Evolutionary conservation across 2,329 filamentous ascomycete genomes (phyloP).

Genomic region (Torrubiellomyces zombiae): DNA sequence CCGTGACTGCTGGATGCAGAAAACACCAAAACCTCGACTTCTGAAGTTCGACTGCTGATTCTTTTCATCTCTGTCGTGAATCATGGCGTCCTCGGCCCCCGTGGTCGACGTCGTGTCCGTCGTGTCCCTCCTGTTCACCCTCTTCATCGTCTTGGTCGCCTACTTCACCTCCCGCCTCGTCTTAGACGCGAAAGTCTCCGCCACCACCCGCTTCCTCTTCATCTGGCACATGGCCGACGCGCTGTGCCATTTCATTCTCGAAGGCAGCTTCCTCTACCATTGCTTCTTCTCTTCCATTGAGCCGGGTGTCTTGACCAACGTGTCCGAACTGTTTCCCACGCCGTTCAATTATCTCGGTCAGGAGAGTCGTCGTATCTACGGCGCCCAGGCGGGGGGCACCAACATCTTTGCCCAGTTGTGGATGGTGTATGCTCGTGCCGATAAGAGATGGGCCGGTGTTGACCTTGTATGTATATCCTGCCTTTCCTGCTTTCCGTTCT

Average conservation of each 20-base stretch:
- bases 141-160: slow-evolving; percentile 32
- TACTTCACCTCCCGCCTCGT: slow-evolving; percentile 29
- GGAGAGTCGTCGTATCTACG: slow-evolving; percentile 30
- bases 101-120: slow-evolving; percentile 46
- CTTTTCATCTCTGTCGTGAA: neutral
- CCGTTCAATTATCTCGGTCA: slow-evolving; percentile 35
- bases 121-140: slow-evolving; percentile 36
- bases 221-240: slow-evolving; percentile 92
- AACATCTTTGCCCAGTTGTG: slow-evolving; percentile 42
- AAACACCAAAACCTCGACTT: too few species aligned
- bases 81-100: slow-evolving; percentile 22
- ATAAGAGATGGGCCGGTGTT: slow-evolving; percentile 45
- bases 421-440: slow-evolving; percentile 53
- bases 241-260: slow-evolving; percentile 78
- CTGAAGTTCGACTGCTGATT: slow-evolving; percentile 1
- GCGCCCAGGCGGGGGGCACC: slow-evolving; percentile 36
- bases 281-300: slow-evolving; percentile 58
- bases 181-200: slow-evolving; percentile 31
- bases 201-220: slow-evolving; percentile 60
- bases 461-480: slow-evolving; percentile 29
- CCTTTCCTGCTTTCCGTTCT: neutral
- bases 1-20: too few species aligned
- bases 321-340: slow-evolving; percentile 25
- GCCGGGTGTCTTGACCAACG: slow-evolving; percentile 5
- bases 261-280: slow-evolving; percentile 83